These are phyloP conservation scores for Penicillium brasilianum DNA, from an alignment of 2,329 filamentous ascomycete genomes.

Conservation along the genomic window DNA sequence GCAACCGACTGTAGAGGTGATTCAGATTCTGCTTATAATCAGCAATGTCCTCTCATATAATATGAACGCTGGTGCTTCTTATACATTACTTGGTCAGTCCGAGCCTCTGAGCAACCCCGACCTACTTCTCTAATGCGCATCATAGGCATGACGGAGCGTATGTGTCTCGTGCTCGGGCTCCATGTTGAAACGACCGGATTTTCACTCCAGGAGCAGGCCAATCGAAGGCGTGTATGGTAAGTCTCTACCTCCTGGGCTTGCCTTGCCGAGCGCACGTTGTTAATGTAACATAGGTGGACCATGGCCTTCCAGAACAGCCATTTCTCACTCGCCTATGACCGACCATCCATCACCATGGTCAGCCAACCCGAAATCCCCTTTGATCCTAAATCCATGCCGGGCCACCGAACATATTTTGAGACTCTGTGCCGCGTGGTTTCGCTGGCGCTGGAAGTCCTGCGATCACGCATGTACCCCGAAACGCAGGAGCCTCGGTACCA, in stretches of 20 bases:
- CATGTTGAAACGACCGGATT: constrained; percentile 60
- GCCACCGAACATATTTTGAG: constrained; percentile 60
- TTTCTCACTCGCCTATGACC: constrained; percentile 65
- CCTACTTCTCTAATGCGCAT: constrained; percentile 39
- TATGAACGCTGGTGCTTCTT: constrained; percentile 68
- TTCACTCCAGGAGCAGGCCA: constrained; percentile 49
- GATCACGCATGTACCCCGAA: constrained; percentile 56
- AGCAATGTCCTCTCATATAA: constrained; percentile 67
- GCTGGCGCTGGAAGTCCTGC: constrained; percentile 59
- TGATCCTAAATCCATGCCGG: constrained; percentile 56
- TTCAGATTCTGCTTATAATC: constrained; percentile 66
- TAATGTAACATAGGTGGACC: constrained; percentile 51
- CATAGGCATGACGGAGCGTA: constrained; percentile 43
- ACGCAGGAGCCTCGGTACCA: constrained; percentile 56
- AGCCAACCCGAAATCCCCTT: constrained; percentile 55
- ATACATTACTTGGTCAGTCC: constrained; percentile 59
- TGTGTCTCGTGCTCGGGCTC: constrained; percentile 63
- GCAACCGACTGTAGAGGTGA: constrained; percentile 63
- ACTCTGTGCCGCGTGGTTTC: constrained; percentile 60
- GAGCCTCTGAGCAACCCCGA: background rate
- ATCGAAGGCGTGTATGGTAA: constrained; percentile 46
- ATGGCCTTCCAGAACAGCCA: constrained; percentile 66
- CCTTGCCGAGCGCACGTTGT: background rate
- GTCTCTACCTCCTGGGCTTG: constrained; percentile 6
- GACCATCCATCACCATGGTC: constrained; percentile 59